A percentile compares a stretch with the other conserved stretches of the same genome.
These are phyloP conservation scores for Boletus sp. DNA, from an alignment of 768 basidiomycete species.

Conservation along the genomic window DNA sequence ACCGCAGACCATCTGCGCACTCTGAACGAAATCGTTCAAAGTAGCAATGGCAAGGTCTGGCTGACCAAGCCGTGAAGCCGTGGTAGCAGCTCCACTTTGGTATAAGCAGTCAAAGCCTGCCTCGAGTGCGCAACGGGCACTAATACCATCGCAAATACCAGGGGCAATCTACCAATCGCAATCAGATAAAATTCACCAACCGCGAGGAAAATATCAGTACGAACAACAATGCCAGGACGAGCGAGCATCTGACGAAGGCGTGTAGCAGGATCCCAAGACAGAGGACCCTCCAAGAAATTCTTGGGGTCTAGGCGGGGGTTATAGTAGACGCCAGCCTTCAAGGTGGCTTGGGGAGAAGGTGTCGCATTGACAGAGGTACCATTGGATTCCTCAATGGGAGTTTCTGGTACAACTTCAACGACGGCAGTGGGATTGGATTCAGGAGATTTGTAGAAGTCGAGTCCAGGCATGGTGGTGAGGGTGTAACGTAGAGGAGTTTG, in stretches of 20 bases:
- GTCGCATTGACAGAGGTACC: neutral
- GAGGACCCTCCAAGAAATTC: conserved; percentile 66
- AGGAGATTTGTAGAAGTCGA: conserved; percentile 31
- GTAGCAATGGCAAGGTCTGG: conserved; percentile 82
- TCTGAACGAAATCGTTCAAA: conserved; percentile 71
- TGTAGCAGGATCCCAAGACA: conserved; percentile 67
- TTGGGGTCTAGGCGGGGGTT: conserved; percentile 68
- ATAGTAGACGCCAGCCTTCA: conserved; percentile 44
- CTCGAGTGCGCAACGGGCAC: conserved; percentile 75
- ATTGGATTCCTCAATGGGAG: conserved; percentile 4
- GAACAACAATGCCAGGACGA: conserved; percentile 73
- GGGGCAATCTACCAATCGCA: conserved; percentile 54
- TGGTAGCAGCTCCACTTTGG: conserved; percentile 80
- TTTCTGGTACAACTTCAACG: neutral
- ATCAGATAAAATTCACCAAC: conserved; percentile 1
- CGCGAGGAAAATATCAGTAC: conserved; percentile 18
- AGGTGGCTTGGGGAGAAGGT: conserved; percentile 9
- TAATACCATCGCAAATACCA: conserved; percentile 80
- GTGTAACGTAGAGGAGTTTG: conserved; percentile 5
- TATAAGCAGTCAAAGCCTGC: conserved; percentile 77
- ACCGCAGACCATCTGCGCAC: conserved; percentile 68
- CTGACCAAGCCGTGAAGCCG: conserved; percentile 73
- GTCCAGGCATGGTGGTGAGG: conserved; percentile 31
- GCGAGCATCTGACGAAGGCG: conserved; percentile 69
- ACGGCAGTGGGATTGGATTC: conserved; percentile 1